phyloP scores from a whole-genome alignment of 768 basidiomycete genomes.

The Trametes punicea region DNA sequence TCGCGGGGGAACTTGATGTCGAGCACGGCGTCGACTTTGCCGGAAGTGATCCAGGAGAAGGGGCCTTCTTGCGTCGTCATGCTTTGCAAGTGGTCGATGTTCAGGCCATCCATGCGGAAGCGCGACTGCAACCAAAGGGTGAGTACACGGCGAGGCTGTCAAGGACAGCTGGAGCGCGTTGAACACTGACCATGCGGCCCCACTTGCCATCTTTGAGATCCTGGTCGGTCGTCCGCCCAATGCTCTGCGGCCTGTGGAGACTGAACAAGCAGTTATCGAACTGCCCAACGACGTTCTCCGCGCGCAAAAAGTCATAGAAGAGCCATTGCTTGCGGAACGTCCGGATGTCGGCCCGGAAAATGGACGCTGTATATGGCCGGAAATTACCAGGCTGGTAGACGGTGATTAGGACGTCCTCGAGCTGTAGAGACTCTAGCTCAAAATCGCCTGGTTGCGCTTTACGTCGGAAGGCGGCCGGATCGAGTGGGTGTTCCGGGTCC shows the following conservation, averaged over 20 bases:
- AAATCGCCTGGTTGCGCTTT: constrained; percentile 78
- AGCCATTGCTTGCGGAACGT: constrained; percentile 89
- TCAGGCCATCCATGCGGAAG: constrained; percentile 94
- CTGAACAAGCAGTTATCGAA: constrained; percentile 98
- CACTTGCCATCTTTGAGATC: constrained; percentile 82
- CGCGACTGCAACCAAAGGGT: constrained; percentile 58
- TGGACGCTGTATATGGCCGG: constrained; percentile 86
- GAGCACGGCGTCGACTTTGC: constrained; percentile 93
- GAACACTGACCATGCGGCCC: constrained; percentile 74
- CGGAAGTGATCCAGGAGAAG: constrained; percentile 96
- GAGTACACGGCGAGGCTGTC: not conserved
- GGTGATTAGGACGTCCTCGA: constrained; percentile 92
- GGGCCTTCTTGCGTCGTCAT: constrained; percentile 81
- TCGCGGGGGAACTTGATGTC: constrained; percentile 97
- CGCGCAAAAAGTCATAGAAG: constrained; percentile 88
- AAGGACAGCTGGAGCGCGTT: constrained; percentile 1
- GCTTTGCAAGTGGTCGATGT: constrained; percentile 91
- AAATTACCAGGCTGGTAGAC: constrained; percentile 93
- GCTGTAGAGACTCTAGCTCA: constrained; percentile 81
- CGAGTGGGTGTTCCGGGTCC: constrained; percentile 78
- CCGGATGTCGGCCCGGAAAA: constrained; percentile 88
- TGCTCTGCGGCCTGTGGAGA: constrained; percentile 92
- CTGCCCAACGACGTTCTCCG: constrained; percentile 95
- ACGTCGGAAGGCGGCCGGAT: constrained; percentile 82
- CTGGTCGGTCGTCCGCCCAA: constrained; percentile 84